Conservation (phyloP, 1,139 yeast species). For the Meyerozyma sp. region DNA sequence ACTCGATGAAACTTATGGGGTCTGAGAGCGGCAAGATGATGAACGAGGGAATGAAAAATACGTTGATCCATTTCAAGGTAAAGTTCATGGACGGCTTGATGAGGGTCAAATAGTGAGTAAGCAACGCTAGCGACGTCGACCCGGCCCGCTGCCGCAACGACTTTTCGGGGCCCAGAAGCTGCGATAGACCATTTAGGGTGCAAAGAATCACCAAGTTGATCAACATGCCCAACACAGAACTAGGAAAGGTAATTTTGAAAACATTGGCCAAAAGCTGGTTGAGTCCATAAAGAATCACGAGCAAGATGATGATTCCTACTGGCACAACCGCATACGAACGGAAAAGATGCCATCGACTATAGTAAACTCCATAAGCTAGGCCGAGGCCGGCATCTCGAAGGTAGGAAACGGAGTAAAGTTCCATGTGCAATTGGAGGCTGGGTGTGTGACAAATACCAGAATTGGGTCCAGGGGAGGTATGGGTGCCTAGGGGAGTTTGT, state of each 20-base stretch:
- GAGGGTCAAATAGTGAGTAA: slow-evolving; percentile 38
- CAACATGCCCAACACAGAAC: slow-evolving; percentile 74
- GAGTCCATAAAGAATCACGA: slow-evolving; percentile 55
- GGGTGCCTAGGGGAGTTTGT: not conserved
- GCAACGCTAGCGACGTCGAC: slow-evolving; percentile 24
- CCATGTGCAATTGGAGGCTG: not conserved
- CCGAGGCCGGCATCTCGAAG: not conserved
- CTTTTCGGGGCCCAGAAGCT: slow-evolving; percentile 3
- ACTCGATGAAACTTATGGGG: slow-evolving; percentile 60
- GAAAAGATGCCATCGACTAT: slow-evolving; percentile 8
- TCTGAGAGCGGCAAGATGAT: slow-evolving; percentile 64
- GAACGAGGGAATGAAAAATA: slow-evolving; percentile 74
- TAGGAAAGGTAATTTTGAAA: slow-evolving; percentile 58
- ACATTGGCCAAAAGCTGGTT: slow-evolving; percentile 45
- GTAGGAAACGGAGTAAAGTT: not conserved
- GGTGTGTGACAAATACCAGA: not conserved
- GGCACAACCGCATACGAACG: slow-evolving; percentile 33
- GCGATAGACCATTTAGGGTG: slow-evolving; percentile 20
- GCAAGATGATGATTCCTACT: slow-evolving; percentile 26
- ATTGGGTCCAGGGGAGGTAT: not conserved
- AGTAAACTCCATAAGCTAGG: slow-evolving; percentile 8
- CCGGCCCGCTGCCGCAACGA: slow-evolving; percentile 15
- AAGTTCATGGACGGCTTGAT: slow-evolving; percentile 67
- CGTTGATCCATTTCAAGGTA: slow-evolving; percentile 70
- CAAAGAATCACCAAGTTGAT: slow-evolving; percentile 49